Base-by-base conservation (phyloP, 306 rosid genomes). In the Cercis canadensis region DNA sequence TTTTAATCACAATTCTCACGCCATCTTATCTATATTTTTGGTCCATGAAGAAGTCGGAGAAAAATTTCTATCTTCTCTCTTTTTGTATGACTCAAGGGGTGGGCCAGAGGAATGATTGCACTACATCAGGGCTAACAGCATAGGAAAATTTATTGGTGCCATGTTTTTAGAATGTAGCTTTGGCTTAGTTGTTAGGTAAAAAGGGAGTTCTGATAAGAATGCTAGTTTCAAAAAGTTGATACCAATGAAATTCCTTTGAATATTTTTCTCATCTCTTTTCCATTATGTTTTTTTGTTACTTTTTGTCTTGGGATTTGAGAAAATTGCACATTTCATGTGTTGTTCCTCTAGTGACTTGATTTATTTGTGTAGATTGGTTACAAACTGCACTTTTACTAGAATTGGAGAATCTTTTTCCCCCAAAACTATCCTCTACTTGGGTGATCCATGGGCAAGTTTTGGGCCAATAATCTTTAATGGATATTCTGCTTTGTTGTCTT, bases 181-280 rank as follows among this genome's bases (percentile, higher is more conserved):
- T 56, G 60, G 58, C 41, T 40, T 71, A 18, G 4, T 64, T 41
- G 4, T 63, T 36, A 45, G 14, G 37, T 19, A 11, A 44, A 77
- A 39, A 69, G 52, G 44, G 40, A 72, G 31, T 41, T 57, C 43
- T 72, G 57, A 49, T 57, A 57, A 70, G 33, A 41, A 53, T 69
- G 17, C 52, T 52, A 60, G 14, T 51, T 44, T 69, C 31, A 7
- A 24, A 43, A 10, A 24, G 39, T 51, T 39, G 11, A 52, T 19
- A 29, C 50, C 6, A 39, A 14, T 57, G 62, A 59, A 49, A 62
- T 40, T 55, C 0, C 49, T 46, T 11, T 52, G 17, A 33, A 11
- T 58, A 75, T 37, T 8, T 50, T 13, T 41, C 17, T 13, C 2
- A 8, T 5, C 29, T 24, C 29, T 24, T 24, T 12, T 8, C 29